These are phyloP conservation scores for Tanacetum coccineum DNA, from an alignment of 129 eudicot species.

Conservation along the genomic window DNA sequence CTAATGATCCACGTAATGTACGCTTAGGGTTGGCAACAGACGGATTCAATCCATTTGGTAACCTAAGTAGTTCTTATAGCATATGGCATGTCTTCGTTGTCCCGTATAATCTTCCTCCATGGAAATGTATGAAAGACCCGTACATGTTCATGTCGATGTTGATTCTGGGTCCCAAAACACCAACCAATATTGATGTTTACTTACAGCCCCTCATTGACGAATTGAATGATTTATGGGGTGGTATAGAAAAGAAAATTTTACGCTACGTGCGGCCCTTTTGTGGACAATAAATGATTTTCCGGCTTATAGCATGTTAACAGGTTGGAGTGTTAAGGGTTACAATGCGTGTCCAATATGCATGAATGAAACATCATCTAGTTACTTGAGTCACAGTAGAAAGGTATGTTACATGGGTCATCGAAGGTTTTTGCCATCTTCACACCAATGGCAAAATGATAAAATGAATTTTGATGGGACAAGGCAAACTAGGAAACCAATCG, in stretches of 20 bases:
- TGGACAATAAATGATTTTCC: conserved; percentile 9
- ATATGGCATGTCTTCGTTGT: background rate
- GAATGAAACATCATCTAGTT: too few species aligned
- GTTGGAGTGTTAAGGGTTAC: too few species aligned
- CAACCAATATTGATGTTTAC: background rate
- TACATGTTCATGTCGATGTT: background rate
- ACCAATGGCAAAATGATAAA: background rate
- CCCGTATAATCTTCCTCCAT: background rate
- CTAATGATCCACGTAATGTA: background rate
- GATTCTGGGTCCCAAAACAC: background rate
- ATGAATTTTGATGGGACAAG: background rate
- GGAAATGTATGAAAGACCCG: background rate
- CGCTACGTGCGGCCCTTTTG: background rate
- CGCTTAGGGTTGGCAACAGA: background rate
- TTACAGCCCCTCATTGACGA: background rate
- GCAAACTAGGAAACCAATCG: background rate
- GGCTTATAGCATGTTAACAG: background rate
- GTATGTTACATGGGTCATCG: background rate
- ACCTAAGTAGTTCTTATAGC: background rate
- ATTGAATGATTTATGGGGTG: background rate
- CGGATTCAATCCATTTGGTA: background rate
- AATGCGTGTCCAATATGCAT: too few species aligned
- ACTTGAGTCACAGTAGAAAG: background rate
- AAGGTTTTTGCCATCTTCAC: background rate
- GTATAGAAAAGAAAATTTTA: background rate